Conservation (phyloP, 2,329 filamentous ascomycete genomes). For the Neofusicoccum sp. region DNA sequence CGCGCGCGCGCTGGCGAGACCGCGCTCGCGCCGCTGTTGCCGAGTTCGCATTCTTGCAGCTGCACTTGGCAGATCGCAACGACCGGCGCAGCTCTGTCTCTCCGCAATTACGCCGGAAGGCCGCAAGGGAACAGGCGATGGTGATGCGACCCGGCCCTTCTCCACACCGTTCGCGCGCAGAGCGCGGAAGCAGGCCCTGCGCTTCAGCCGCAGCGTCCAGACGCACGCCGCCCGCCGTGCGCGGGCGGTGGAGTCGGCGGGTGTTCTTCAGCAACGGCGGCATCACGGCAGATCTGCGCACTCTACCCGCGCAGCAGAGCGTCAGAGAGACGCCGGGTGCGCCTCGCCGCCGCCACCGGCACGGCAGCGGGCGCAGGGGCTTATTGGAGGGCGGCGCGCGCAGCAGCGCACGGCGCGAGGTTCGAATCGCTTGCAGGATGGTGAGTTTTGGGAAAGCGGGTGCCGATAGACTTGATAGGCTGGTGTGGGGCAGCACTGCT, state of each 20-base stretch:
- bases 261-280: constrained; percentile 11
- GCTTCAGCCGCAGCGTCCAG: neutral
- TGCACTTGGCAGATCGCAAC: constrained; percentile 18
- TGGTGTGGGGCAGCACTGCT: constrained; percentile 16
- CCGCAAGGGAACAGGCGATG: constrained; percentile 12
- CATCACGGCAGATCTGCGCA: constrained; percentile 15
- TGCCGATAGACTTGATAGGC: constrained; percentile 23
- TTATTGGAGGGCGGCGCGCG: neutral
- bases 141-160: constrained; percentile 18
- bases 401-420: constrained; percentile 4
- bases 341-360: neutral
- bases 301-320: constrained; percentile 8
- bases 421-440: constrained; percentile 18
- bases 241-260: constrained; percentile 11
- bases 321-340: constrained; percentile 4
- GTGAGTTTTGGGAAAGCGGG: constrained; percentile 24
- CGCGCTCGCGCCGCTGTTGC: neutral
- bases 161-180: constrained; percentile 10
- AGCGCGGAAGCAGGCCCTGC: constrained; percentile 9
- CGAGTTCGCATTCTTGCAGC: constrained; percentile 19
- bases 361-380: neutral
- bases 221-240: neutral
- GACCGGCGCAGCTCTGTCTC: constrained; percentile 15
- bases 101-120: constrained; percentile 19
- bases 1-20: constrained; percentile 7